Evolutionary conservation across 257 asterid genomes (phyloP).

Genomic region (Cinchona pubescens): DNA sequence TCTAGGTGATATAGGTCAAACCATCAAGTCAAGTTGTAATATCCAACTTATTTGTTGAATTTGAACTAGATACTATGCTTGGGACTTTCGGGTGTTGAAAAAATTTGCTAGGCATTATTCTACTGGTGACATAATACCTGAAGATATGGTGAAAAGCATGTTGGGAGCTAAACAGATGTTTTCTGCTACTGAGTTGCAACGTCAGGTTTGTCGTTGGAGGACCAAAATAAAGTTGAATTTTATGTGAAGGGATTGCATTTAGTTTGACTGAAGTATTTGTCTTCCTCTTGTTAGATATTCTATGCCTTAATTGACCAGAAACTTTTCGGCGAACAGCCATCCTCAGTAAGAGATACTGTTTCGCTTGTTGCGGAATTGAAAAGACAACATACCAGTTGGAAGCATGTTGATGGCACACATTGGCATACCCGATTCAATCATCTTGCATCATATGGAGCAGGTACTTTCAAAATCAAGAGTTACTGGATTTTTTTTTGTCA

Average conservation of each 20-base stretch:
- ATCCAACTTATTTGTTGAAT: background rate
- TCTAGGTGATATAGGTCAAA: conserved; percentile 5
- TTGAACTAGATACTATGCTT: conserved; percentile 63
- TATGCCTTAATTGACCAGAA: conserved; percentile 80
- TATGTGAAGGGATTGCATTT: conserved; percentile 2
- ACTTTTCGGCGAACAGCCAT: conserved; percentile 61
- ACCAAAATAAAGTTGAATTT: conserved; percentile 6
- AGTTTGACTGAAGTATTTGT: conserved; percentile 1
- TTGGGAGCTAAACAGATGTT: conserved; percentile 76
- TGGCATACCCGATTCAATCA: conserved; percentile 96
- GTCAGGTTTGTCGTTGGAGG: conserved; percentile 61
- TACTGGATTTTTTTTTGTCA: conserved; percentile 10
- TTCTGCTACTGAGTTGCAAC: conserved; percentile 90
- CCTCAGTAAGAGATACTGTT: conserved; percentile 46
- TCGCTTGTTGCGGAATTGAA: conserved; percentile 66
- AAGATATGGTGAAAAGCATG: conserved; percentile 68
- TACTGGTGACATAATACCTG: conserved; percentile 86
- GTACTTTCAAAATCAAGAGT: conserved; percentile 33
- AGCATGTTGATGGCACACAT: conserved; percentile 76
- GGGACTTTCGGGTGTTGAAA: conserved; percentile 84
- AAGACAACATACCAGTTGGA: conserved; percentile 82
- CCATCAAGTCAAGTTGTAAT: conserved; percentile 10
- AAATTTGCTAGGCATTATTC: conserved; percentile 76
- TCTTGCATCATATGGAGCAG: too few species aligned
- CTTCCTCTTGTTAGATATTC: conserved; percentile 50